Evolutionary conservation across 1,284 basidiomycete genomes (phyloP), one percentile per base, ranked within the genome.

Genomic region (Cryptococcus depauperatus): DNA sequence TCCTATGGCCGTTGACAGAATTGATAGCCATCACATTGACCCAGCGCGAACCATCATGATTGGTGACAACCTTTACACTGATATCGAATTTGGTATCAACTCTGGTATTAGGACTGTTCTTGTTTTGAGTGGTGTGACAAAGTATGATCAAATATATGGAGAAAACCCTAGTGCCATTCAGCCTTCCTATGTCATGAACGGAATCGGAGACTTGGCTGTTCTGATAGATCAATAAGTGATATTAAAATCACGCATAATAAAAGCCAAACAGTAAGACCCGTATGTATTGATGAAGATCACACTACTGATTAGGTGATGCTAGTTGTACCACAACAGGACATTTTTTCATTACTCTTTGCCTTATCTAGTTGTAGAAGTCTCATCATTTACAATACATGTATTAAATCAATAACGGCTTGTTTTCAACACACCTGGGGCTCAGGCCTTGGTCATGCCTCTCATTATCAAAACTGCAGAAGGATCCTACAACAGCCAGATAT

Each of bases 31-130:
- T 58, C 66, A 85, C 37, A 91, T 88, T 64, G 85, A 97, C 68
- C 84, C 84, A 29, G 71, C 76, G 46, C 76, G 82, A 39, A 91
- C 92, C 1, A 79, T 98, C 61, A 95, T 99, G 85, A 78, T 97
- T 34, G 93, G 93, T 32, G 93, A 98, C 70, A 80, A 95, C 48
- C 76, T 98, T 51, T 84, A 88, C 60, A 98, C 95, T 2, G 95
- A 99, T 70, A 69, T 71, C 21, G 55, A 85, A 38, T 98, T 98
- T 59, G 93, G 89, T 37, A 78, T 87, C 66, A 78, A 79, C 37
- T 89, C 89, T 21, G 87, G 86, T 14, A 76, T 97, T 18, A 72
- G 85, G 13, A 93, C 91, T 1, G 73, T 97, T 41, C 79, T 97
- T 34, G 95, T 98, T 39, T 74, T 98, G 54, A 93, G 91, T n/a